Evolutionary conservation across 2,329 filamentous ascomycete species (phyloP).

Genomic region (Epichloe coenophiala): DNA sequence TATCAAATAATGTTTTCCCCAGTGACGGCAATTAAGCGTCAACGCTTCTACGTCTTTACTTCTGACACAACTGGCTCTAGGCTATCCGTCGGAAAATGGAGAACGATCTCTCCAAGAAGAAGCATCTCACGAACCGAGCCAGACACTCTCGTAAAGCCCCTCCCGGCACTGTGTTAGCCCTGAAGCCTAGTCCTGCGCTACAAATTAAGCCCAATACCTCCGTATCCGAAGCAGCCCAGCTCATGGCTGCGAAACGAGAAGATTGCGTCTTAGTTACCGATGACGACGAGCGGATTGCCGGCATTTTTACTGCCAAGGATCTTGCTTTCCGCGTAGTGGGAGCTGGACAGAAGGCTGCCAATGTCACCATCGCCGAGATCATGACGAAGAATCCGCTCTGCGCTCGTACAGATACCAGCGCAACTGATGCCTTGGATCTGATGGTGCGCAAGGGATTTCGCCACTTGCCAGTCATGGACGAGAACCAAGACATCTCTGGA

Average conservation of each 20-base stretch:
- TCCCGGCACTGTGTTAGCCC: slow-evolving; percentile 85
- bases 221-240: slow-evolving; percentile 88
- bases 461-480: slow-evolving; percentile 97
- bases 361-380: slow-evolving; percentile 90
- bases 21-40: not conserved
- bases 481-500: slow-evolving; percentile 98
- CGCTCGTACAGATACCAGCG: slow-evolving; percentile 92
- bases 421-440: slow-evolving; percentile 89
- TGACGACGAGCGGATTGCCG: slow-evolving; percentile 92
- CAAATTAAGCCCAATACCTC: slow-evolving; percentile 95
- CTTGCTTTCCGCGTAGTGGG: slow-evolving; percentile 94
- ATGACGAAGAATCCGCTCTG: slow-evolving; percentile 99
- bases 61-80: slow-evolving; percentile 31
- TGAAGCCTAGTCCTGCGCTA: slow-evolving; percentile 88
- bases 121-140: slow-evolving; percentile 62
- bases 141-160: slow-evolving; percentile 85
- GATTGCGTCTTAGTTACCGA: slow-evolving; percentile 97
- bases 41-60: not conserved
- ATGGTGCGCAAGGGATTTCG: slow-evolving; percentile 98
- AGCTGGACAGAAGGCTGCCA: slow-evolving; percentile 73
- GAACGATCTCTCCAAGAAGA: slow-evolving; percentile 96
- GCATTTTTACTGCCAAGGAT: slow-evolving; percentile 98
- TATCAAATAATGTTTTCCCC: slow-evolving; percentile 5
- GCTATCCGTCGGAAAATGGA: slow-evolving; percentile 96
- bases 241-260: slow-evolving; percentile 98